Base-by-base conservation (phyloP, 129 eudicot genomes). In the Tagetes erecta region DNA sequence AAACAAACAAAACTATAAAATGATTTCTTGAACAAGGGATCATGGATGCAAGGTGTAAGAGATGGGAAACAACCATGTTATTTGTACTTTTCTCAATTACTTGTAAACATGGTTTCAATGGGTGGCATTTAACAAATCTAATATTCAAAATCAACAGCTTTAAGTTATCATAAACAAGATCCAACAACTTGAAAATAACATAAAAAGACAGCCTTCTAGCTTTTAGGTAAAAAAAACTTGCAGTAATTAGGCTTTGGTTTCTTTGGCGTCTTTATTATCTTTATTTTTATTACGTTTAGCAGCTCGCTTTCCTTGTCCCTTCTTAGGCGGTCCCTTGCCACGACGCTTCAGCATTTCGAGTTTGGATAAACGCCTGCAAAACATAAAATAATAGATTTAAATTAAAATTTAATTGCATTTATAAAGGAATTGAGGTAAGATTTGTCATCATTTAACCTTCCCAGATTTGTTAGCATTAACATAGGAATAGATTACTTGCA, bases 241-340 rank as follows among this genome's bases (percentile, higher is more conserved):
- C 45, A 58, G 31, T 5, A 33, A 72, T 31, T n/a, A 20, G 14
- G 41, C 47, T 41, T 5, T 27, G 47, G 38, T 73, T 67, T 52
- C 79, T 33, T 3, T 27, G 44, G 44, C 0, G 44, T 6, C 44
- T 20, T 20, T 20, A 20, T 20, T 20, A 20, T 6, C 44, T 40
- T 40, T 40, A 6, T 40, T 6, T 78, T 80, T 83, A 70, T 64
- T 76, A 57, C 95, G 92, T 75, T 91, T 91, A 60, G 86, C 47
- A 76, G 96, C 93, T 64, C 84, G 80, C 77, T 81, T 92, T 82
- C 97, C 97, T 55, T 89, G 94, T 64, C 97, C 97, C 83, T 92
- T 92, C 88, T 92, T 89, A 2, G 96, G 96, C 2, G 96, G 86
- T 55, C 91, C 97, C 76, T 92, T 87, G 39, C 60, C 60, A 53